Conservation (phyloP, 2,329 filamentous ascomycete species). For the Epichloe scottii region DNA sequence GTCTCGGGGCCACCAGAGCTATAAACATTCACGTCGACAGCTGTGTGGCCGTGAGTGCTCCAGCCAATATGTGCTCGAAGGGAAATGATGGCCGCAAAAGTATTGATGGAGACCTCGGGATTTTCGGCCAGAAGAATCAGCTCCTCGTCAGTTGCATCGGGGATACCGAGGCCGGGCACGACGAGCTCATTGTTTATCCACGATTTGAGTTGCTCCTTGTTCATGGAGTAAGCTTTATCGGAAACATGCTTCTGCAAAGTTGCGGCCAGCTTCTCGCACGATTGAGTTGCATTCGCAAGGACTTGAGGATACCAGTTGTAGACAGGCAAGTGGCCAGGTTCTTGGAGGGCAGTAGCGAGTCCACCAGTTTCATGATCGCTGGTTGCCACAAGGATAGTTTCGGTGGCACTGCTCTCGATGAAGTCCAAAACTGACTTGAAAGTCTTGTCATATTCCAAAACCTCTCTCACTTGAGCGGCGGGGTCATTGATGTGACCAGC, state of each 20-base stretch:
- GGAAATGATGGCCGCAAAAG: conserved; percentile 77
- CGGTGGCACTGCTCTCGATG: conserved; percentile 56
- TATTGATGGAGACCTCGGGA: conserved; percentile 38
- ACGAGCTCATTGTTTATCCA: conserved; percentile 63
- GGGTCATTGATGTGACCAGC: conserved; percentile 80
- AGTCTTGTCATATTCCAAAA: conserved; percentile 85
- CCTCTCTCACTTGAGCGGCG: conserved; percentile 76
- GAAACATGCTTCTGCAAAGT: conserved; percentile 50
- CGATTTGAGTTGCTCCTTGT: conserved; percentile 32
- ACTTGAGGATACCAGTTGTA: conserved; percentile 72
- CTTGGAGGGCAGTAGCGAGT: conserved; percentile 63
- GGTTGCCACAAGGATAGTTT: conserved; percentile 75
- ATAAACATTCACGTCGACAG: conserved; percentile 95
- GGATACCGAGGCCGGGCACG: conserved; percentile 59
- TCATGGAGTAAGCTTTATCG: conserved; percentile 17
- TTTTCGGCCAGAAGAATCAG: conserved; percentile 50
- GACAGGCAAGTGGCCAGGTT: conserved; percentile 38
- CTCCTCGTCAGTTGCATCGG: conserved; percentile 60
- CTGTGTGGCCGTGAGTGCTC: conserved; percentile 87
- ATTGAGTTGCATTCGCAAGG: conserved; percentile 65
- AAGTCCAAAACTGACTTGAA: conserved; percentile 79
- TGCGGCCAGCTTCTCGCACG: conserved; percentile 55
- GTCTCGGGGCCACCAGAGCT: conserved; percentile 56
- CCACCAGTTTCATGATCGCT: conserved; percentile 97
- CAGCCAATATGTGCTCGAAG: conserved; percentile 82